A percentile compares a stretch with the other conserved stretches of the same genome.
Conservation (phyloP, 1,284 basidiomycete species). For the Butyriboletus appendiculatus region DNA sequence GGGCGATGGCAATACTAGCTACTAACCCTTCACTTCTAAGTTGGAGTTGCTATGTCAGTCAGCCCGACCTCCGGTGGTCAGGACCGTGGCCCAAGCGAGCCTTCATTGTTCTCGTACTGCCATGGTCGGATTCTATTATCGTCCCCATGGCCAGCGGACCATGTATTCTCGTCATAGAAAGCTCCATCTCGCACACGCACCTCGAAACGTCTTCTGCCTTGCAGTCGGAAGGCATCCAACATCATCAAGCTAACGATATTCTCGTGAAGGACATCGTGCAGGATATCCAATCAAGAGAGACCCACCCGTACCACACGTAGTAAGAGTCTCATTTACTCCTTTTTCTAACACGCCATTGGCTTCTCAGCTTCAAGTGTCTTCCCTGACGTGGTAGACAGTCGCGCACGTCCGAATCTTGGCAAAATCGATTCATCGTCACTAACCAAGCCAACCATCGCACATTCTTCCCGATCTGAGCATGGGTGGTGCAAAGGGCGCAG, state of each 20-base stretch:
- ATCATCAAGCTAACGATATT: not conserved
- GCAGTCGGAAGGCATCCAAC: not conserved
- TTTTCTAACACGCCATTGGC: not conserved
- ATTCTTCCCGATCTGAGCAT: not conserved
- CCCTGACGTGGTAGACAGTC: too few relatives aligned
- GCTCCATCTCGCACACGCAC: not conserved
- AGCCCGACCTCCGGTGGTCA: not conserved
- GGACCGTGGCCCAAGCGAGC: too few relatives aligned
- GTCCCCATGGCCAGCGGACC: not conserved
- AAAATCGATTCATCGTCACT: not conserved
- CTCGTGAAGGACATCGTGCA: not conserved
- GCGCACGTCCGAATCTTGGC: not conserved
- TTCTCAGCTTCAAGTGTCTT: not conserved
- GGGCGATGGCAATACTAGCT: not conserved
- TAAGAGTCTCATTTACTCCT: not conserved
- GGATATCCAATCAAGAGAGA: not conserved
- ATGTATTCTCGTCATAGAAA: not conserved
- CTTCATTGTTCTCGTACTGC: conserved; percentile 4
- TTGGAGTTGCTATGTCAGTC: not conserved
- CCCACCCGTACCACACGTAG: not conserved
- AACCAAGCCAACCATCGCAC: not conserved
- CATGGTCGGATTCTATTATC: not conserved
- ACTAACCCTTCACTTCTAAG: too few relatives aligned
- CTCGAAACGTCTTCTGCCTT: not conserved
- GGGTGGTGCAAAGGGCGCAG: not conserved